Percentiles rank a stretch among this genome's conserved stretches.
Evolutionary conservation across 1,284 basidiomycete species (phyloP).

Genomic region (Rhodotorula sp.): DNA sequence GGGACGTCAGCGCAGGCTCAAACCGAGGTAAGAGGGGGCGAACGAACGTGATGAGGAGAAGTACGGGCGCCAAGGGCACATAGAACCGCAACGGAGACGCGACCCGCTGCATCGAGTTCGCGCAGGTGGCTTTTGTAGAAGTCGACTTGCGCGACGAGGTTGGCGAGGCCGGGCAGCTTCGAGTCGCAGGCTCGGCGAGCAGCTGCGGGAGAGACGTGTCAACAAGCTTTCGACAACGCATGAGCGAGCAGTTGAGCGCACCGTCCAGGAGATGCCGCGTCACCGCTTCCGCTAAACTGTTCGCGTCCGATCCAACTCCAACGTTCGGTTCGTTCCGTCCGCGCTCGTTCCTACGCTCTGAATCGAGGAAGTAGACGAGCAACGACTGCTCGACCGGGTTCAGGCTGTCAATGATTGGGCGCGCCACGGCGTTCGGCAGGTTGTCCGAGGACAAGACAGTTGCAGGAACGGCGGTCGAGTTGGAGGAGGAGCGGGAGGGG

Average conservation of each 20-base stretch:
- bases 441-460: not conserved
- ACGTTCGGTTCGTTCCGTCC: not conserved
- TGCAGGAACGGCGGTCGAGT: not conserved
- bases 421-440: slow-evolving; percentile 2
- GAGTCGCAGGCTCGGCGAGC: slow-evolving; percentile 22
- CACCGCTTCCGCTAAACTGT: not conserved
- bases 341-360: not conserved
- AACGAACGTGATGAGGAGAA: slow-evolving; percentile 8
- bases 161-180: slow-evolving; percentile 14
- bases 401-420: slow-evolving; percentile 9
- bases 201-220: not conserved
- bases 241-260: not conserved
- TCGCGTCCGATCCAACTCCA: not conserved
- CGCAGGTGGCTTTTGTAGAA: slow-evolving; percentile 15
- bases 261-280: slow-evolving; percentile 30
- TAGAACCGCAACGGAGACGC: slow-evolving; percentile 24
- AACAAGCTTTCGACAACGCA: not conserved
- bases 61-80: slow-evolving; percentile 24
- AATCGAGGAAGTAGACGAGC: slow-evolving; percentile 2
- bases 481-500: not conserved
- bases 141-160: slow-evolving; percentile 9
- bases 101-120: slow-evolving; percentile 16
- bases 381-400: not conserved
- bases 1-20: not conserved
- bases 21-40: not conserved